These are phyloP conservation scores for Penicillium freii DNA, from an alignment of 2,329 filamentous ascomycete genomes.

Conservation along the genomic window DNA sequence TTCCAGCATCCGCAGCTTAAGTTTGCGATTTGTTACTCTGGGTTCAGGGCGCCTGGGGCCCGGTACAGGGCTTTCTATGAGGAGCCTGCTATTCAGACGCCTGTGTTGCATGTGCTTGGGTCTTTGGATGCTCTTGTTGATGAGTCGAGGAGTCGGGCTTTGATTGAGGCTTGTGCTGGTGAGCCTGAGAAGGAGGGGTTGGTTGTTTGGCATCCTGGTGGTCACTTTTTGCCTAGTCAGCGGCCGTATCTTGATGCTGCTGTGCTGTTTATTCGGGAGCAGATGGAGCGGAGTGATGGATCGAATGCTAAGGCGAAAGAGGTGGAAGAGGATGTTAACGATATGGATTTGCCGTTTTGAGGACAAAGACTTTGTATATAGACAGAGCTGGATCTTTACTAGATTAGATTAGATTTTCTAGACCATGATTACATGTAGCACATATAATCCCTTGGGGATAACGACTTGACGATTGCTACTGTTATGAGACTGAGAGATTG, in stretches of 20 bases:
- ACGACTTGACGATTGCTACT: neutral
- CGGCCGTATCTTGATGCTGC: constrained; percentile 78
- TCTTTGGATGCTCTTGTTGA: constrained; percentile 85
- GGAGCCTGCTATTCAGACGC: constrained; percentile 67
- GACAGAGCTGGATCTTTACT: constrained; percentile 6
- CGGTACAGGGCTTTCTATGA: constrained; percentile 70
- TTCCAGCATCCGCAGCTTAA: constrained; percentile 55
- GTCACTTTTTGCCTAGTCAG: constrained; percentile 82
- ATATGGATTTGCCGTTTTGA: constrained; percentile 67
- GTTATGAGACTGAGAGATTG: neutral
- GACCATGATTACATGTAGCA: neutral
- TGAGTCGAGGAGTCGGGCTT: constrained; percentile 64
- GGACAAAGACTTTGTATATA: constrained; percentile 7
- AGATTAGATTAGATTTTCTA: constrained; percentile 10
- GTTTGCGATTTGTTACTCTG: constrained; percentile 75
- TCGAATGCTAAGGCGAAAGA: constrained; percentile 27
- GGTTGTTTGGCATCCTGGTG: constrained; percentile 75
- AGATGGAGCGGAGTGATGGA: constrained; percentile 36
- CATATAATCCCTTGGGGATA: neutral
- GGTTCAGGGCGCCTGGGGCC: constrained; percentile 65
- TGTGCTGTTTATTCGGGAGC: constrained; percentile 66
- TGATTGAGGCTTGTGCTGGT: constrained; percentile 65
- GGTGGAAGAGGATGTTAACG: constrained; percentile 55
- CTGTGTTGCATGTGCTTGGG: constrained; percentile 77
- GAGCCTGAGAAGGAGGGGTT: constrained; percentile 51